Conservation (phyloP, 2,329 filamentous ascomycete genomes). For the Salinomyces thailandicus region DNA sequence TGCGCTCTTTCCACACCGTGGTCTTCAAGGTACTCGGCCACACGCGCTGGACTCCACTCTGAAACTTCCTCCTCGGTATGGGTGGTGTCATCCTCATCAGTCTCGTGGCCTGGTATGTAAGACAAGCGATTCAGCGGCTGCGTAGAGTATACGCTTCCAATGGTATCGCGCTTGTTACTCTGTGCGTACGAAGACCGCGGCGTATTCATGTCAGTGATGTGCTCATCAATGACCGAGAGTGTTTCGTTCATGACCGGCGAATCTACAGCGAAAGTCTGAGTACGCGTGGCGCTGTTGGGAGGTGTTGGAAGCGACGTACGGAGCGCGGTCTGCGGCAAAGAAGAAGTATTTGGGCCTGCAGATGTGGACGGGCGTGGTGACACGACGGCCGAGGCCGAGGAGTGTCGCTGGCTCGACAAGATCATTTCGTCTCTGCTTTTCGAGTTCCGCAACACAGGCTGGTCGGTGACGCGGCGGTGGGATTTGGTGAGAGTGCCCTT, state of each 20-base stretch:
- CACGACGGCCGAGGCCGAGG: conserved; percentile 6
- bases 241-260: conserved; percentile 86
- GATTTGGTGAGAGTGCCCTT: conserved; percentile 22
- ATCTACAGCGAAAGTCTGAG: conserved; percentile 14
- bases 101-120: conserved; percentile 89
- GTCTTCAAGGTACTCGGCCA: conserved; percentile 81
- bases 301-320: conserved; percentile 13
- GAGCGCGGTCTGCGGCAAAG: conserved; percentile 12
- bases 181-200: conserved; percentile 44
- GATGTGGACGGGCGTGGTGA: conserved; percentile 9
- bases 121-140: conserved; percentile 62
- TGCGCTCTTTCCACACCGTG: conserved; percentile 78
- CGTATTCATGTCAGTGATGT: conserved; percentile 76
- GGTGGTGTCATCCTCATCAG: conserved; percentile 77
- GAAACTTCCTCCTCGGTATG: conserved; percentile 66
- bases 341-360: conserved; percentile 4
- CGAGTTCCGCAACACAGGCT: conserved; percentile 7
- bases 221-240: conserved; percentile 90
- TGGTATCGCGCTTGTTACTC: conserved; percentile 31
- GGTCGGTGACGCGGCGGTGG: conserved; percentile 24
- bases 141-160: conserved; percentile 75
- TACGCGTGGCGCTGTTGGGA: conserved; percentile 3
- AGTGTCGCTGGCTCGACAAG: conserved; percentile 5
- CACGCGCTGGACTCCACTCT: conserved; percentile 67
- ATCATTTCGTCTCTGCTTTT: conserved; percentile 3